These are phyloP conservation scores for Lactuca sativa DNA, from an alignment of 129 eudicot species.

Conservation along the genomic window DNA sequence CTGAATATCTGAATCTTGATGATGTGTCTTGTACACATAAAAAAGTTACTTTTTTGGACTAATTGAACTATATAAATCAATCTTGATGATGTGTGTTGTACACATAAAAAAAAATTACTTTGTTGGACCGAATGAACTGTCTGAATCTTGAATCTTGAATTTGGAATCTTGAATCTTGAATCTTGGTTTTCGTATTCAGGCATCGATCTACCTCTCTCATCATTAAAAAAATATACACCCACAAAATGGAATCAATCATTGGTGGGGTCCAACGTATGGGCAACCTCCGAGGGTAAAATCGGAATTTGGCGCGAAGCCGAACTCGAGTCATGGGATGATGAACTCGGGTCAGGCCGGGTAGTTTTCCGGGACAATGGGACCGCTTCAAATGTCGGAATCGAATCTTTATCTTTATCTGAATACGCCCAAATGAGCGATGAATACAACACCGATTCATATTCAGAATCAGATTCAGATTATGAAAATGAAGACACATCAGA, in stretches of 20 bases:
- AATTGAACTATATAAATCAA: no score
- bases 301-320: constrained; percentile 95
- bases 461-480: constrained; percentile 57
- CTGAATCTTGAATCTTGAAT: background rate
- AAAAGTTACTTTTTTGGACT: no score
- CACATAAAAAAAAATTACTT: no score
- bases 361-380: constrained; percentile 79
- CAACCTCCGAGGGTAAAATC: constrained; percentile 47
- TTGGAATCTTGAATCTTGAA: no score
- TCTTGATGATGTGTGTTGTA: no score
- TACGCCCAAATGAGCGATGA: constrained; percentile 65
- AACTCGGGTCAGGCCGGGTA: constrained; percentile 48
- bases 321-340: constrained; percentile 85
- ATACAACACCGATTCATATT: constrained; percentile 35
- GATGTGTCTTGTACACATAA: no score
- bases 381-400: constrained; percentile 51
- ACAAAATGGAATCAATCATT: constrained; percentile 60
- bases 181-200: constrained; percentile 41
- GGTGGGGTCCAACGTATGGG: constrained; percentile 86
- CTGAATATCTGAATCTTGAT: no score
- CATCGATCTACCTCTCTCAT: constrained; percentile 59
- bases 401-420: constrained; percentile 56
- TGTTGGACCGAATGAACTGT: no score
- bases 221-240: constrained; percentile 63
- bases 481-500: constrained; percentile 59